These are phyloP conservation scores for Zygosaccharomyces rouxii DNA, from an alignment of 805 yeast species.

Conservation along the genomic window DNA sequence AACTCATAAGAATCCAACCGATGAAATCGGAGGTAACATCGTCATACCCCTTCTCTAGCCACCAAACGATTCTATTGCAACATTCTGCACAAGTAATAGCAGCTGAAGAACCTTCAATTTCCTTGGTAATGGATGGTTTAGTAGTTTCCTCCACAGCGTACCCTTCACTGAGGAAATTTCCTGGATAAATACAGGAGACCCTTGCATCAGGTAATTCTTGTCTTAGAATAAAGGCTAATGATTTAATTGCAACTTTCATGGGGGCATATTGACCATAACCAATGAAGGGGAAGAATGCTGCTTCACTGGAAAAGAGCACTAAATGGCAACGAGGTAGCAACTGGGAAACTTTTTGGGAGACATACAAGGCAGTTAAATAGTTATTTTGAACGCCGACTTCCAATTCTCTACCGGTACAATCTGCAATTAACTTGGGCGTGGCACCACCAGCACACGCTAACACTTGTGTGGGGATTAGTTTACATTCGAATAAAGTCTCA, in stretches of 20 bases:
- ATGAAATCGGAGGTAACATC: constrained; percentile 76
- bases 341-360: constrained; percentile 59
- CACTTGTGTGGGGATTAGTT: constrained; percentile 59
- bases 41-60: constrained; percentile 61
- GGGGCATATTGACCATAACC: constrained; percentile 95
- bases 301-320: constrained; percentile 67
- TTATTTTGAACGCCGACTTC: constrained; percentile 60
- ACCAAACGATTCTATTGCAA: constrained; percentile 52
- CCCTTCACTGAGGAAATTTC: constrained; percentile 89
- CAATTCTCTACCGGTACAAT: constrained; percentile 55
- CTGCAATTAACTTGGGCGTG: constrained; percentile 70
- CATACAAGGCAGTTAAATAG: constrained; percentile 66
- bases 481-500: constrained; percentile 25
- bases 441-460: constrained; percentile 88
- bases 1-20: constrained; percentile 73
- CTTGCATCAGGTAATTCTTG: constrained; percentile 72
- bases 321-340: constrained; percentile 45
- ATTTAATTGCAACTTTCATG: constrained; percentile 71
- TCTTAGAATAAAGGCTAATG: constrained; percentile 70
- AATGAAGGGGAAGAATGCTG: constrained; percentile 80
- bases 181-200: constrained; percentile 77
- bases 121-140: constrained; percentile 77
- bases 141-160: constrained; percentile 72
- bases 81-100: constrained; percentile 67
- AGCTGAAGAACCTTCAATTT: constrained; percentile 78